A percentile compares a stretch with the other conserved stretches of the same genome.
Conservation (phyloP, 2,329 filamentous ascomycete species). For the Cyclaneusma minus region DNA sequence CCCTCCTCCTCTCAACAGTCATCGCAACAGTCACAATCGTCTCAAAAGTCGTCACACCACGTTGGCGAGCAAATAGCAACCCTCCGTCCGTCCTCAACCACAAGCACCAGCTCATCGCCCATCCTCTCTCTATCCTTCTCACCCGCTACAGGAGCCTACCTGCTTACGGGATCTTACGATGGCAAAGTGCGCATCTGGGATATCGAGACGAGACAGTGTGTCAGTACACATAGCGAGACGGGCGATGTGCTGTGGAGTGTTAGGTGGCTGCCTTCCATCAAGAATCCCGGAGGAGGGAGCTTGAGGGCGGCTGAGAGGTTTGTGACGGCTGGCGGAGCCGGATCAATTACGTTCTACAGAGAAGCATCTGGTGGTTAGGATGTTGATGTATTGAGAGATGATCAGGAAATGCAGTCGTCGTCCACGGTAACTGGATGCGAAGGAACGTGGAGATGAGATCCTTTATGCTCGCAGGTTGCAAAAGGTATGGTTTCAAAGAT, state of each 20-base stretch:
- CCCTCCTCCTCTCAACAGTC: no score
- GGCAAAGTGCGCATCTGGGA: constrained; percentile 96
- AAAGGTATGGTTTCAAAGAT: no score
- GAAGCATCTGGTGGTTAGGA: constrained; percentile 54
- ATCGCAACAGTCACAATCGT: no score
- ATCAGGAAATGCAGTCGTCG: no score
- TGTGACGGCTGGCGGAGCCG: constrained; percentile 62
- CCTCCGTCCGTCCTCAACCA: no score
- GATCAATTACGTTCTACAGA: constrained; percentile 66
- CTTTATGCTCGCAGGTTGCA: no score
- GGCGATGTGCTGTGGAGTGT: constrained; percentile 75
- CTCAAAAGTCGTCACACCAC: no score
- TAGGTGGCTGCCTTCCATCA: constrained; percentile 64
- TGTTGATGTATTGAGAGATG: no score
- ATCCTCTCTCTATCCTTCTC: constrained; percentile 88
- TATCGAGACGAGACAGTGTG: constrained; percentile 66
- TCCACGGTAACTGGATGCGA: no score
- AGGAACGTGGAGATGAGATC: no score
- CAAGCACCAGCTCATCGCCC: constrained; percentile 70
- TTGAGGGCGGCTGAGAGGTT: constrained; percentile 55
- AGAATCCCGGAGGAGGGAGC: constrained; percentile 32
- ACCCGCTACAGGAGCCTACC: constrained; percentile 77
- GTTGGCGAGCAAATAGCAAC: constrained; percentile 90
- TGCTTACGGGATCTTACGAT: constrained; percentile 78
- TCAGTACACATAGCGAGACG: constrained; percentile 86